Evolutionary conservation across 306 rosid genomes (phyloP).

Genomic region (Gynostemma pentaphyllum): DNA sequence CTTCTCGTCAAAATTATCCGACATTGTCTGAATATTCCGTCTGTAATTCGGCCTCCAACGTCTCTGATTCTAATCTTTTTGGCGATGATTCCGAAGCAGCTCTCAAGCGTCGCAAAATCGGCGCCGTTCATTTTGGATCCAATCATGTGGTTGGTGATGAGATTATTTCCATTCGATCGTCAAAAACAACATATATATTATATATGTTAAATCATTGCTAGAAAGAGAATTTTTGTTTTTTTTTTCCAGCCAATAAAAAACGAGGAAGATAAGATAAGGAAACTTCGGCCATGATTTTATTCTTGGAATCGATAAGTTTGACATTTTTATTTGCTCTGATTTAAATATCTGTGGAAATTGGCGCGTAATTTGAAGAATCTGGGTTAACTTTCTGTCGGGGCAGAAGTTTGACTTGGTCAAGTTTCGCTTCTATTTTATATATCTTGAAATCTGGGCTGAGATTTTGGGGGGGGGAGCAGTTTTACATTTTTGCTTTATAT

Average conservation of each 20-base stretch:
- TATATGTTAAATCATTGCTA: neutral
- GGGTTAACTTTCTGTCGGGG: conserved; percentile 29
- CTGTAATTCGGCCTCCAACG: conserved; percentile 16
- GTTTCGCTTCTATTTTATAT: conserved; percentile 26
- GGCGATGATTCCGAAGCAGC: conserved; percentile 35
- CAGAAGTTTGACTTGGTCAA: conserved; percentile 59
- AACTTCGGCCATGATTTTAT: neutral
- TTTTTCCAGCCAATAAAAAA: neutral
- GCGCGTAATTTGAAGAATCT: conserved; percentile 30
- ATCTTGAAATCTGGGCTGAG: conserved; percentile 24
- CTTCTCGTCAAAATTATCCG: conserved; percentile 31
- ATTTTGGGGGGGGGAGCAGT: conserved; percentile 23
- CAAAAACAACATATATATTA: no score
- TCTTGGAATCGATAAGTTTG: neutral
- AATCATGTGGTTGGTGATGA: conserved; percentile 52
- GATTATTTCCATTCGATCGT: conserved; percentile 12
- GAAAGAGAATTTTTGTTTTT: neutral
- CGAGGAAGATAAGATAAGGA: neutral
- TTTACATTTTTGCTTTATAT: conserved; percentile 9
- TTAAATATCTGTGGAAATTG: conserved; percentile 32
- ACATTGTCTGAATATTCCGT: conserved; percentile 32
- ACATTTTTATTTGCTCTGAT: no score
- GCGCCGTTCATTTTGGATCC: conserved; percentile 32
- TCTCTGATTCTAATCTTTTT: conserved; percentile 20
- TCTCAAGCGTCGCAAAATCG: conserved; percentile 44